A percentile compares a stretch with the other conserved stretches of the same genome.
These are phyloP conservation scores for Neurospora sp. DNA, from an alignment of 495 filamentous ascomycete genomes.

Conservation along the genomic window DNA sequence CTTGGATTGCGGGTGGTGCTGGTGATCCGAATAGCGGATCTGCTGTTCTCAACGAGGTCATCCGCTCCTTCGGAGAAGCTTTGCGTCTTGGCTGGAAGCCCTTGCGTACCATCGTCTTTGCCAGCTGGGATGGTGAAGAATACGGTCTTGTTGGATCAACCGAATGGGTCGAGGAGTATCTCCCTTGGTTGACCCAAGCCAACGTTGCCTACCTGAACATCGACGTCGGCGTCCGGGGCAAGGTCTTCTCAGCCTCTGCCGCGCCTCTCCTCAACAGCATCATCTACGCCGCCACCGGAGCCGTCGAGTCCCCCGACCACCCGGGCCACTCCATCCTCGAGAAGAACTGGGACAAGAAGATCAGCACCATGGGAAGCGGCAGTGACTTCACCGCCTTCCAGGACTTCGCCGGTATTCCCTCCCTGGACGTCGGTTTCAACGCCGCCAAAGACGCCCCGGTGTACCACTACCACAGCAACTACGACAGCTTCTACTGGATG, in stretches of 20 bases:
- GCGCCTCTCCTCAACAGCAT: constrained; percentile 72
- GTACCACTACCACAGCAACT: constrained; percentile 87
- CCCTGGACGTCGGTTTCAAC: constrained; percentile 72
- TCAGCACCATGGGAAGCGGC: constrained; percentile 63
- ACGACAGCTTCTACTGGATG: constrained; percentile 91
- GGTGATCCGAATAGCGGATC: constrained; percentile 86
- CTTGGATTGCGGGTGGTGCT: constrained; percentile 84
- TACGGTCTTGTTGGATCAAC: constrained; percentile 90
- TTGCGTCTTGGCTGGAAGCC: constrained; percentile 79
- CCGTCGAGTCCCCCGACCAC: constrained; percentile 75
- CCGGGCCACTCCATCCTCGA: constrained; percentile 60
- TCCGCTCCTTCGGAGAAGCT: constrained; percentile 72
- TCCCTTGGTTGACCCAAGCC: constrained; percentile 69
- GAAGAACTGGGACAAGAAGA: constrained; percentile 60
- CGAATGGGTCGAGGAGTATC: constrained; percentile 90
- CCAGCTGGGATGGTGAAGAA: constrained; percentile 90
- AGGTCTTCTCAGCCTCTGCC: constrained; percentile 57
- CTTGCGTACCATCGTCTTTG: constrained; percentile 83
- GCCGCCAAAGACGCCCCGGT: constrained; percentile 35
- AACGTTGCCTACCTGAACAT: constrained; percentile 89
- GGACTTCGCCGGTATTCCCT: constrained; percentile 78
- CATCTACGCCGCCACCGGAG: constrained; percentile 55
- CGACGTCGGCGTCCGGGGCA: constrained; percentile 68
- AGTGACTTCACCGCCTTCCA: constrained; percentile 92
- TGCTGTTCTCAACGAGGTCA: constrained; percentile 77